Evolutionary conservation across 768 basidiomycete genomes (phyloP), one percentile per base, ranked within the genome.

Genomic region (Hypholoma fasciculare): DNA sequence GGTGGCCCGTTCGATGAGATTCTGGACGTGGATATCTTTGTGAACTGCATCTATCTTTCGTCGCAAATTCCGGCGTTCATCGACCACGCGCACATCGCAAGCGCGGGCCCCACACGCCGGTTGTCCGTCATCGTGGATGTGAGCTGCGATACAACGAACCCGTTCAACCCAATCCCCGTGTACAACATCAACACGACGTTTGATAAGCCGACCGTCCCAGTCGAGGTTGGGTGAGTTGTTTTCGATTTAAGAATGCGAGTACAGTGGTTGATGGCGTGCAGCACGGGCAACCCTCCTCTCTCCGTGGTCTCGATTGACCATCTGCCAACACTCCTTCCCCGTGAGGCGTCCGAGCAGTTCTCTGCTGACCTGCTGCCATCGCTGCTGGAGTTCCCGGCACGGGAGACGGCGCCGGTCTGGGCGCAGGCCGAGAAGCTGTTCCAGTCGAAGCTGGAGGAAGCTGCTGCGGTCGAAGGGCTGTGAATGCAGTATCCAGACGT

Each of bases 41-140:
- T 98, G 81, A 99, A 99, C 78, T 98, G 97, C 82, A 99, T 99
- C 72, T 98, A 98, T 74, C 88, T 99, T 51, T 87, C 86, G n/a
- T 84, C 87, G 16, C 71, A 79, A 59, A 94, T 96, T 54, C 93
- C 94, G 0, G 76, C 87, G n/a, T 98, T 98, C 72, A 59, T 97
- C 49, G 87, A 87, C 4, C 71, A 75, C 26, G 84, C 90, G 43
- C 84, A 85, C 58, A 89, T 97, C 62, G 73, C 73, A n/a, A 79
- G 80, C 19, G 92, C 90, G 12, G 94, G 95, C 23, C 73, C 77
- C 54, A 65, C 74, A 16, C 81, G 97, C 59, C 79, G 81, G 56
- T 74, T 99, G 59, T 79, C 85, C 20, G 87, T 96, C 27, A 86
- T 98, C 48, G 97, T 98, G 23, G 97, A 99, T 65, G 97, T 99